These are phyloP conservation scores for Calonectria leucothoes DNA, from an alignment of 2,329 filamentous ascomycete species.

Conservation along the genomic window DNA sequence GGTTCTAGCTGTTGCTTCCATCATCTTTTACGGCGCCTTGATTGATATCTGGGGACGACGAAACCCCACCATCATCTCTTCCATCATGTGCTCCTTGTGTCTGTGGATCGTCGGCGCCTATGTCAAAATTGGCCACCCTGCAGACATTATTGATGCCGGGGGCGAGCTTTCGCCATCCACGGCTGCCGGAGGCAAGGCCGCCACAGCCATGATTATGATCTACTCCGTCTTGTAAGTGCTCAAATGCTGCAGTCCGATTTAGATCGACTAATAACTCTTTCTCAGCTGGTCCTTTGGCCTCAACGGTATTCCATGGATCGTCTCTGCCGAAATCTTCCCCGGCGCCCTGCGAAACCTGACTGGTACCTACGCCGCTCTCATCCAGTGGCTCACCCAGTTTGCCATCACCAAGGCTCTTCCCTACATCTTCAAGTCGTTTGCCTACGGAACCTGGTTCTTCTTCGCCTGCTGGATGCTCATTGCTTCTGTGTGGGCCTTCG, in stretches of 20 bases:
- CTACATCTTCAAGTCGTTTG: conserved; percentile 56
- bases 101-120: conserved; percentile 66
- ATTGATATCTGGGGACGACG: conserved; percentile 55
- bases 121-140: conserved; percentile 63
- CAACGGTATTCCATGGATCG: conserved; percentile 59
- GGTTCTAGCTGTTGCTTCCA: conserved; percentile 48
- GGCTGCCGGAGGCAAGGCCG: conserved; percentile 60
- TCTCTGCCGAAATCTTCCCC: conserved; percentile 58
- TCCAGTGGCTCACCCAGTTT: conserved; percentile 57
- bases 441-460: conserved; percentile 68
- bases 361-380: conserved; percentile 53
- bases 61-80: conserved; percentile 58
- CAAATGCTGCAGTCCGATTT: rapidly evolving
- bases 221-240: conserved; percentile 63
- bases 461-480: conserved; percentile 64
- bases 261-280: not conserved
- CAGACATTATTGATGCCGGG: conserved; percentile 56
- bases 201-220: conserved; percentile 66
- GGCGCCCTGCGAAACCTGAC: conserved; percentile 55
- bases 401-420: conserved; percentile 57
- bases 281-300: conserved; percentile 56
- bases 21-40: conserved; percentile 54
- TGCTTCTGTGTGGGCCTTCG: conserved; percentile 60
- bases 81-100: conserved; percentile 58
- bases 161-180: conserved; percentile 54